phyloP scores from a whole-genome alignment of 352 stramenopile genomes.

The Phytophthora pisi region DNA sequence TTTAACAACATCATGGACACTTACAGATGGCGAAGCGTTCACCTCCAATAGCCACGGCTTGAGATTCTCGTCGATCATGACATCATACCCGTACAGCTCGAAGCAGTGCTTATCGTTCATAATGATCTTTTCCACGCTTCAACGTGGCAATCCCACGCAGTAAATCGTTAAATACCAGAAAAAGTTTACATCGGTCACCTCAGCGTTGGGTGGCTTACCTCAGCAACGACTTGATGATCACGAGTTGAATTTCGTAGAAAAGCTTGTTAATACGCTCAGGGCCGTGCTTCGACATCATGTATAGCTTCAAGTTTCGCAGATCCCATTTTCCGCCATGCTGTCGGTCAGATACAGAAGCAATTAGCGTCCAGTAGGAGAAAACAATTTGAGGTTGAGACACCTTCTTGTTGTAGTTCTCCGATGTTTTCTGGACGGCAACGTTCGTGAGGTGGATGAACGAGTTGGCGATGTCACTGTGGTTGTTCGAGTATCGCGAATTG shows the following conservation, averaged over 20 bases:
- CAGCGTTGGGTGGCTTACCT: conserved; percentile 33
- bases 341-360: neutral
- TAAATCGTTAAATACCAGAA: neutral
- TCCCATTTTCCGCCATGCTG: conserved; percentile 93
- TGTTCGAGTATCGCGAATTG: conserved; percentile 90
- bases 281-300: conserved; percentile 91
- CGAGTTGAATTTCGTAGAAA: conserved; percentile 91
- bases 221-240: conserved; percentile 87
- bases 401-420: conserved; percentile 93
- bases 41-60: conserved; percentile 94
- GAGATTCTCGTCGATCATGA: conserved; percentile 92
- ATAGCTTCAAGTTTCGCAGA: conserved; percentile 90
- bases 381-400: neutral
- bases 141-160: neutral
- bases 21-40: conserved; percentile 92
- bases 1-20: conserved; percentile 9
- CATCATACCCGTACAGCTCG: conserved; percentile 94
- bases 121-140: conserved; percentile 92
- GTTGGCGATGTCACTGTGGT: conserved; percentile 90
- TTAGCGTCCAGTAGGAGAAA: no score
- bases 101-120: conserved; percentile 97
- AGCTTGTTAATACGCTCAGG: conserved; percentile 80
- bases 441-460: conserved; percentile 95
- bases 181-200: neutral
- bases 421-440: conserved; percentile 95